These are phyloP conservation scores for Wallemia hederae DNA, from an alignment of 1,284 basidiomycete species.

Conservation along the genomic window DNA sequence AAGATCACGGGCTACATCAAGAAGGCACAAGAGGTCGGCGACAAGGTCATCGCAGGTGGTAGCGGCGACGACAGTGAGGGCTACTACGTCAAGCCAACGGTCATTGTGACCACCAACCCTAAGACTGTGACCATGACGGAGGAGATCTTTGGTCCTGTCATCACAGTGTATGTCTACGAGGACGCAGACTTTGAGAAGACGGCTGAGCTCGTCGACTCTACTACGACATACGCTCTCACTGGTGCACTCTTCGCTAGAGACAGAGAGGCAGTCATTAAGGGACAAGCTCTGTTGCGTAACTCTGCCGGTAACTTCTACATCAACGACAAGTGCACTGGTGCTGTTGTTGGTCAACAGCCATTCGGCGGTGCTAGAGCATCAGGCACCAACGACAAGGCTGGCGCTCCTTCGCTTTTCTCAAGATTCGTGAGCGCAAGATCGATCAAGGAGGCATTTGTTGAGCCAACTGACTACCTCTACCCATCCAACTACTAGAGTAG, in stretches of 20 bases:
- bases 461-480: slow-evolving; percentile 43
- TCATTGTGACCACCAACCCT: slow-evolving; percentile 80
- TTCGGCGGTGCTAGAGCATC: slow-evolving; percentile 80
- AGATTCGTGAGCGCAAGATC: slow-evolving; percentile 64
- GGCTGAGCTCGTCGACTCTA: slow-evolving; percentile 56
- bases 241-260: slow-evolving; percentile 61
- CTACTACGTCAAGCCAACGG: slow-evolving; percentile 78
- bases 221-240: slow-evolving; percentile 68
- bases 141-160: slow-evolving; percentile 89
- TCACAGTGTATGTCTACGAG: slow-evolving; percentile 66
- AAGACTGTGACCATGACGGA: slow-evolving; percentile 70
- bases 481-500: slow-evolving; percentile 33
- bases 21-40: slow-evolving; percentile 65
- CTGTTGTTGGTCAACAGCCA: slow-evolving; percentile 82
- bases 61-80: slow-evolving; percentile 66
- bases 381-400: slow-evolving; percentile 95
- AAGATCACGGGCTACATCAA: slow-evolving; percentile 60
- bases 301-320: slow-evolving; percentile 75
- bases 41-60: slow-evolving; percentile 65
- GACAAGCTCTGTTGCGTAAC: slow-evolving; percentile 51
- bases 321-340: slow-evolving; percentile 88
- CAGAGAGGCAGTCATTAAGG: slow-evolving; percentile 40
- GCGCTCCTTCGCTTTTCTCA: slow-evolving; percentile 67
- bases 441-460: slow-evolving; percentile 86
- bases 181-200: slow-evolving; percentile 61